Evolutionary conservation across 1,284 basidiomycete genomes (phyloP), one percentile per base, ranked within the genome.

Genomic region (Testicularia cyperi): DNA sequence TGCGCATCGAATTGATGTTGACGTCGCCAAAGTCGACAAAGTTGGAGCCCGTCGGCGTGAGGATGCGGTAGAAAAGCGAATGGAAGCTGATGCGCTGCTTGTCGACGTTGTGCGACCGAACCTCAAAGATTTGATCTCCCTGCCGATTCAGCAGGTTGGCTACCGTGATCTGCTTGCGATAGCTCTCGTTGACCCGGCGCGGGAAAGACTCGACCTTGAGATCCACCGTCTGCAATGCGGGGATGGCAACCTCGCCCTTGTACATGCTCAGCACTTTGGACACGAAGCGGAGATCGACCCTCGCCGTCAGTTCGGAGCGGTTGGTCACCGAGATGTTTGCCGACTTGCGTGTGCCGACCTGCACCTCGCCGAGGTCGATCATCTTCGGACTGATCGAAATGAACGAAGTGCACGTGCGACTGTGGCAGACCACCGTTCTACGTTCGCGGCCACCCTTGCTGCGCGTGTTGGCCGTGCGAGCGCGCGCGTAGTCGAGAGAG

Each of bases 21-120:
- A 81, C 80, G 21, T 78, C 78, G 25, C 79, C 80, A 64, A 81
- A 81, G 47, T 81, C 80, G 42, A 81, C 62, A 47, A 80, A 80
- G 69, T 81, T 81, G 44, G 77, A 75, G 7, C 80, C 80, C 13
- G 78, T 77, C 2, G 80, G 78, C 10, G 80, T 81, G 33, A 80
- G 73, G 44, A 81, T 80, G n/a, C 79, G 78, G 65, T 81, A 81
- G 30, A 81, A 77, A 47, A 81, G 78, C 20, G 80, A 81, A 55
- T 81, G 80, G 38, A 81, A 77, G 22, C 79, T 79, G 47, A 81
- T 77, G 30, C 80, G 78, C 67, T 81, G 78, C 37, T 79, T 70
- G 57, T 81, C 80, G 37, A 81, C 78, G 46, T 81, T 81, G 42
- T 73, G 74, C 22, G 79, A 77, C 18, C 78, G 74, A 33, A 81